These are phyloP conservation scores for Tulasnella calospora DNA, from an alignment of 768 basidiomycete species.

Conservation along the genomic window DNA sequence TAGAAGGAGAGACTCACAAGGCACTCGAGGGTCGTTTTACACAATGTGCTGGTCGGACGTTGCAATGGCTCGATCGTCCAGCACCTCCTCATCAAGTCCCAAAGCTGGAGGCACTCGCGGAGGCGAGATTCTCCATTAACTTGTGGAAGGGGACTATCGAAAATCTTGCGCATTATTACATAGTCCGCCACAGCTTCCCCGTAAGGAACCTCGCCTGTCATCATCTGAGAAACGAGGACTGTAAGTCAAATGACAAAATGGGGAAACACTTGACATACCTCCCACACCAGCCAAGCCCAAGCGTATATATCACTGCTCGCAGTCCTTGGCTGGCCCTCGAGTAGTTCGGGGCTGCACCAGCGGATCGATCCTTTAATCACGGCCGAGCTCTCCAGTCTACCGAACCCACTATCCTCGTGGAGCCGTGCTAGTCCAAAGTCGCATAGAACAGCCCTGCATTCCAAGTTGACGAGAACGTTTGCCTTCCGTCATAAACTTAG, in stretches of 20 bases:
- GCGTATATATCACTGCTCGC: slow-evolving; percentile 1
- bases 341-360: slow-evolving; percentile 2
- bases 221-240: neutral
- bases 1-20: too few relatives aligned
- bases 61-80: neutral
- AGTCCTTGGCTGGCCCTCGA: neutral
- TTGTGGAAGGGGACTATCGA: neutral
- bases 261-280: neutral
- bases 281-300: neutral
- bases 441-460: neutral
- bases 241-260: too few relatives aligned
- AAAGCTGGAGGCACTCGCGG: neutral
- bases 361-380: slow-evolving; percentile 8
- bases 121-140: neutral
- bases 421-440: slow-evolving; percentile 3
- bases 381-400: neutral
- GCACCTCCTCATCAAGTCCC: neutral
- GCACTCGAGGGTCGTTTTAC: neutral
- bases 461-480: neutral
- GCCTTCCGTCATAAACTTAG: neutral
- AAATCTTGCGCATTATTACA: neutral
- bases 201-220: neutral
- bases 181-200: neutral
- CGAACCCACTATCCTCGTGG: neutral
- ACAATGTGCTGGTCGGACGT: neutral